Evolutionary conservation across 257 asterid species (phyloP), one percentile per base, ranked within the genome.

Genomic region (Fraxinus excelsior): DNA sequence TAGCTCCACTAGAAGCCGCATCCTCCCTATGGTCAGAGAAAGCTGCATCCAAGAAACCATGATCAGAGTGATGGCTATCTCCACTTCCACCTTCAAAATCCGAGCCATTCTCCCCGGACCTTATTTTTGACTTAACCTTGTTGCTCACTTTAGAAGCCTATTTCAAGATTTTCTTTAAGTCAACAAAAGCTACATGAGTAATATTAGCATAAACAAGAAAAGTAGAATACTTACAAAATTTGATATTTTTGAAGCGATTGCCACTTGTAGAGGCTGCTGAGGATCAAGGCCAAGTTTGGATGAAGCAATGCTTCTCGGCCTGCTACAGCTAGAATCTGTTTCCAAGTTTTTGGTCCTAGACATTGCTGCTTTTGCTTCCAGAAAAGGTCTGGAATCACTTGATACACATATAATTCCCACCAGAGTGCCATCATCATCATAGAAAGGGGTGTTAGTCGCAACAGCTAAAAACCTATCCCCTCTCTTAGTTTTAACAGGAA

Each of bases 91-190:
- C 95, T 85, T 94, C 97, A 75, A 73, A 85, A 70, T 77, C 89
- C 23, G 76, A 58, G 81, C 72, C 37, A 79, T 84, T 80, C 81
- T 95, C 96, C 16, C 86, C 82, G 0, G 84, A 72, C 85, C 89
- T 85, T 84, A 95, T 89, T 86, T 91, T 93, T 37, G 89, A 88
- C 84, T 87, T 93, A 51, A 96, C 98, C 86, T 93, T 93, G 91
- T 82, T 93, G 91, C 96, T 90, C 71, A 89, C 88, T 87, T 86
- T 86, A 34, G 99, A 82, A 85, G 97, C 97, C 98, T 96, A 77
- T 77, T 70, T 58, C 74, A 46, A 68, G 31, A 76, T 80, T 68
- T 77, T 26, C 72, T 84, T 64, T 66, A 71, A 71, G 46, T 88
- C 76, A 93, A 84, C 46, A 82, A 73, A 72, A 26, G 74, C 35